phyloP scores from a whole-genome alignment of 768 basidiomycete genomes.

The Leccinum variicolor region DNA sequence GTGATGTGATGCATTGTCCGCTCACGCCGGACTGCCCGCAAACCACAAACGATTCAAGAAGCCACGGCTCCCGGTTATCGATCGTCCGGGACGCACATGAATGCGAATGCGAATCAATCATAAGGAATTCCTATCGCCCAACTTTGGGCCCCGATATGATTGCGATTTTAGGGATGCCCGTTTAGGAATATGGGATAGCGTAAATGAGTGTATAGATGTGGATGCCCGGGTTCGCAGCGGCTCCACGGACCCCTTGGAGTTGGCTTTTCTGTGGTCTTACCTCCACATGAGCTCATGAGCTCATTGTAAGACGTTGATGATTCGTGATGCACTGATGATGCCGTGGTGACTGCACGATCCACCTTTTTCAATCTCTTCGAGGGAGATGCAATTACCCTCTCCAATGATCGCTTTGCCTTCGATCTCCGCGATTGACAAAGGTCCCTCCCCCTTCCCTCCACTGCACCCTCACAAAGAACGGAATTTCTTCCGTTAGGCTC shows the following conservation, averaged over 20 bases:
- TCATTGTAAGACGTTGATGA: neutral
- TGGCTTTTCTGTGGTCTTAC: neutral
- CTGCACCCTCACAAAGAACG: slow-evolving; percentile 2
- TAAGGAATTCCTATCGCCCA: neutral
- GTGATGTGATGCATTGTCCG: neutral
- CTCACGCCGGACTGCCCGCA: neutral
- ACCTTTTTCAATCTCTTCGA: neutral
- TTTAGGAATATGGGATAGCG: neutral
- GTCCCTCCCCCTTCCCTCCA: slow-evolving; percentile 6
- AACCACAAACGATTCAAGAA: neutral
- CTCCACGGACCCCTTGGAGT: slow-evolving; percentile 29
- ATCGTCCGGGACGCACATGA: neutral
- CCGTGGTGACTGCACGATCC: neutral
- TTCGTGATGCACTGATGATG: neutral
- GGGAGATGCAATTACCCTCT: slow-evolving; percentile 8
- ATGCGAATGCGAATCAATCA: slow-evolving; percentile 2
- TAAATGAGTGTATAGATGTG: slow-evolving; percentile 1
- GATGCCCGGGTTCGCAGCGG: neutral
- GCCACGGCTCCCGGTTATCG: slow-evolving; percentile 2
- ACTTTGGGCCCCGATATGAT: neutral
- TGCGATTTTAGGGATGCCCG: neutral
- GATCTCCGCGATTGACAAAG: slow-evolving; percentile 30
- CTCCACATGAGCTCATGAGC: neutral
- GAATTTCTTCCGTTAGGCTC: slow-evolving; percentile 30
- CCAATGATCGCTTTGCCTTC: slow-evolving; percentile 6